Evolutionary conservation across 75 land plant genomes (phyloP).

Genomic region (Chamaecyparis obtusa): DNA sequence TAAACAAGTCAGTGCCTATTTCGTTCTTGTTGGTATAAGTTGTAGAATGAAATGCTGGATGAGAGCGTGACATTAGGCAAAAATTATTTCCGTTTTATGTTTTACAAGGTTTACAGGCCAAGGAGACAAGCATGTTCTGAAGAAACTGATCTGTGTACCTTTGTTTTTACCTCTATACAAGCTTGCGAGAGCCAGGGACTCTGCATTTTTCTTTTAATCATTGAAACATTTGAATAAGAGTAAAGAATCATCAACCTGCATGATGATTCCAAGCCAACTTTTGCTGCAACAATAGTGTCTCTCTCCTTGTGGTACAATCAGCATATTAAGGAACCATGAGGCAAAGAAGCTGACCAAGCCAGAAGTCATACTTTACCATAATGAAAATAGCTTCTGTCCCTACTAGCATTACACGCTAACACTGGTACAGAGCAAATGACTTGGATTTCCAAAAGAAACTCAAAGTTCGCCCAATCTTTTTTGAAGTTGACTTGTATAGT

Average conservation of each 20-base stretch:
- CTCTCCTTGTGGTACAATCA: background rate
- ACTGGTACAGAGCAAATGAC: slow-evolving; percentile 39
- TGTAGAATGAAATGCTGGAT: background rate
- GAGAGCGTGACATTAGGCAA: background rate
- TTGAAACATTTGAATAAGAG: background rate
- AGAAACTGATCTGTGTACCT: background rate
- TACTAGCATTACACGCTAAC: slow-evolving; percentile 6
- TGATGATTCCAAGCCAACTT: slow-evolving; percentile 7
- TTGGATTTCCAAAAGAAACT: slow-evolving; percentile 45
- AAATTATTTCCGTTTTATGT: background rate
- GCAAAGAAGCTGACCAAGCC: background rate
- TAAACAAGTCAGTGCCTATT: background rate
- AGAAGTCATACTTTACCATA: background rate
- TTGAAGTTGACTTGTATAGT: slow-evolving; percentile 24
- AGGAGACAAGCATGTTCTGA: background rate
- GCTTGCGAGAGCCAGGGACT: background rate
- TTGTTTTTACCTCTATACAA: background rate
- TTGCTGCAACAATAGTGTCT: background rate
- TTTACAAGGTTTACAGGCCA: background rate
- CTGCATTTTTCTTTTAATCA: background rate
- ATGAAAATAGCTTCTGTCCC: background rate
- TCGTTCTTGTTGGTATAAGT: background rate
- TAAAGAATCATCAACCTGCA: slow-evolving; percentile 4
- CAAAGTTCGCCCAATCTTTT: slow-evolving; percentile 35
- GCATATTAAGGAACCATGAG: background rate